These are phyloP conservation scores for Aspergillus haitiensis DNA, from an alignment of 495 filamentous ascomycete genomes.

Conservation along the genomic window DNA sequence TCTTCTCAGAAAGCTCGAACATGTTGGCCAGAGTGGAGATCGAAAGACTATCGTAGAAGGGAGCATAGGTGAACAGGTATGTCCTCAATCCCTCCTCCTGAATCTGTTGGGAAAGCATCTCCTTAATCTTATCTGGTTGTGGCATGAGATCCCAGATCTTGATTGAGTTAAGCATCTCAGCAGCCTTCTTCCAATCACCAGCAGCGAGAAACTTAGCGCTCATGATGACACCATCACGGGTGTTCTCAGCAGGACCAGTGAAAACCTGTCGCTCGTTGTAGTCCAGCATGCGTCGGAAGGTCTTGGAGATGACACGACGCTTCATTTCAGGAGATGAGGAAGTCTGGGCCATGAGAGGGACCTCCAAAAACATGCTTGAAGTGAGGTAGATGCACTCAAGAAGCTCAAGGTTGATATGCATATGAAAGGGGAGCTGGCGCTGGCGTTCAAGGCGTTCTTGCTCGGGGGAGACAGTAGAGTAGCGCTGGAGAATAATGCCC, in stretches of 20 bases:
- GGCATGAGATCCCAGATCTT: conserved; percentile 99
- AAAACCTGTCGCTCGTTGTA: conserved; percentile 99
- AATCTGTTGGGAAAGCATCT: conserved; percentile 94
- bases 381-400: conserved; percentile 98
- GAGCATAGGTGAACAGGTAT: conserved; percentile 99
- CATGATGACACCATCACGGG: conserved; percentile 98
- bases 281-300: conserved; percentile 97
- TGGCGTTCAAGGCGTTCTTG: conserved; percentile 96
- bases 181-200: conserved; percentile 97
- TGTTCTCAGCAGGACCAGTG: conserved; percentile 97
- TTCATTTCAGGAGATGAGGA: conserved; percentile 95
- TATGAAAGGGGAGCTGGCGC: conserved; percentile 97
- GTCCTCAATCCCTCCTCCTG: conserved; percentile 97
- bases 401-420: conserved; percentile 99
- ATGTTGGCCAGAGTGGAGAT: conserved; percentile 81
- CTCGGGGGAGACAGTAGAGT: conserved; percentile 90
- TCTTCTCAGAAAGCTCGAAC: conserved; percentile 91
- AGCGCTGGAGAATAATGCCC: conserved; percentile 96
- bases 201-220: conserved; percentile 93
- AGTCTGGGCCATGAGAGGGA: conserved; percentile 92
- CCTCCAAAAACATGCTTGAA: conserved; percentile 97
- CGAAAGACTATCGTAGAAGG: conserved; percentile 96
- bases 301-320: conserved; percentile 99
- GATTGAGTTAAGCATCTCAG: conserved; percentile 88
- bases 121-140: conserved; percentile 85